Evolutionary conservation across 176 grass and related monocot genomes (phyloP), one percentile per base, ranked within the genome.

Genomic region (Cymbopogon citratus): DNA sequence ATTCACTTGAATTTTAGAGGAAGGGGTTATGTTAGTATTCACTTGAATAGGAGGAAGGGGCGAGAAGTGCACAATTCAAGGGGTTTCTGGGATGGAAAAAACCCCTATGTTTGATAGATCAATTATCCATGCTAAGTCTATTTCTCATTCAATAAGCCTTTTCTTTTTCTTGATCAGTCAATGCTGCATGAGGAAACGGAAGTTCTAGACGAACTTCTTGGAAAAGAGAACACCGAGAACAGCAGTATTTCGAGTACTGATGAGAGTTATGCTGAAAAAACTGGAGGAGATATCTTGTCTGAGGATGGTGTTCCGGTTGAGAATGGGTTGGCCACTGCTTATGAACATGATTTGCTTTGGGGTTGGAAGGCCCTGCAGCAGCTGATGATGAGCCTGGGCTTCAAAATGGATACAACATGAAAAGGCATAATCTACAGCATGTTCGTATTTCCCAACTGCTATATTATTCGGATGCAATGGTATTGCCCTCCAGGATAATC

Each of bases 321-420:
- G 65, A 72, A 83, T 62, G 69, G 77, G 19, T 79, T 65, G 71
- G 68, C 66, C 0, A 31, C 29, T 80, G 43, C 80, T 54, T 56
- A 81, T 23, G 63, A 43, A 66, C 90, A 87, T 9, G 88, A 92
- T 26, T 49, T 89, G 63, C 88, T 74, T 81, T 92, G 92, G 94
- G 90, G 90, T 48, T 80, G 81, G 73, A 91, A 82, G 78, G 64
- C 77, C 46, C 45, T 98, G 75, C 75, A 88, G 33, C 79, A 69
- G 73, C 31, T 94, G 56, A 52, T 92, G 60, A 71, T 59, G 65
- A 83, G 10, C 45, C 68, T 97, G 19, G 88, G 88, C 9, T 81
- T 92, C 71, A 81, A 87, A 73, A 71, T 85, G 48, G 81, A 84
- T 29, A 40, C 80, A 46, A 72, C 85, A 83, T 89, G 86, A 92